Percentiles rank a stretch among this genome's conserved stretches.
phyloP scores from a whole-genome alignment of 2,329 filamentous ascomycete species.

The Chrysoporthe puriensis region DNA sequence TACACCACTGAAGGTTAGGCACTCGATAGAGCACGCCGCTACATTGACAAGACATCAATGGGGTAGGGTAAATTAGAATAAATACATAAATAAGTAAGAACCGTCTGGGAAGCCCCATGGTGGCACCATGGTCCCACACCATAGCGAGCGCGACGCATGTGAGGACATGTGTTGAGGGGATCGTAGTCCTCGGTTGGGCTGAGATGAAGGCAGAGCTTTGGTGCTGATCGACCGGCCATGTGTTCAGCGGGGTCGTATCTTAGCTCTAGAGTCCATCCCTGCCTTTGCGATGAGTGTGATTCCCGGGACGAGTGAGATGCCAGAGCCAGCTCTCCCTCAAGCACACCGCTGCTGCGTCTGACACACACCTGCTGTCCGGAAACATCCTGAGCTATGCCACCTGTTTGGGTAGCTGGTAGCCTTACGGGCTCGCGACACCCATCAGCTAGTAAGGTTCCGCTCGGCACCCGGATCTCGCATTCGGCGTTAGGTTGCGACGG shows the following conservation, averaged over 20 bases:
- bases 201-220: not conserved
- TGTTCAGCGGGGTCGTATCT: constrained; percentile 15
- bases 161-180: not conserved
- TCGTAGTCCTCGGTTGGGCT: not conserved
- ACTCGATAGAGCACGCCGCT: not conserved
- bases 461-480: not conserved
- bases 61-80: not conserved
- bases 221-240: constrained; percentile 9
- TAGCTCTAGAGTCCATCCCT: constrained; percentile 24
- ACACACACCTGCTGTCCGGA: constrained; percentile 13
- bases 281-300: constrained; percentile 17
- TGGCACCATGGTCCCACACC: not conserved
- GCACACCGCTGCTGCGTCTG: constrained; percentile 26
- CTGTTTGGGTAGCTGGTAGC: constrained; percentile 25
- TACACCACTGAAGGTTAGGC: constrained; percentile 3
- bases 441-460: not conserved
- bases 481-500: not conserved
- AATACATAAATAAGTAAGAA: not conserved
- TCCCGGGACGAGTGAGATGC: constrained; percentile 23
- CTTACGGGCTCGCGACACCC: constrained; percentile 17
- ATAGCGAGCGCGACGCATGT: not conserved
- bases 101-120: not conserved
- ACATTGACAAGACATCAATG: not conserved
- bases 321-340: constrained; percentile 17
- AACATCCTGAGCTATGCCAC: constrained; percentile 5